Percentiles rank a stretch among this genome's conserved stretches.
Evolutionary conservation across 2,329 filamentous ascomycete genomes (phyloP).

Genomic region (Sclerotiophoma versabilis): DNA sequence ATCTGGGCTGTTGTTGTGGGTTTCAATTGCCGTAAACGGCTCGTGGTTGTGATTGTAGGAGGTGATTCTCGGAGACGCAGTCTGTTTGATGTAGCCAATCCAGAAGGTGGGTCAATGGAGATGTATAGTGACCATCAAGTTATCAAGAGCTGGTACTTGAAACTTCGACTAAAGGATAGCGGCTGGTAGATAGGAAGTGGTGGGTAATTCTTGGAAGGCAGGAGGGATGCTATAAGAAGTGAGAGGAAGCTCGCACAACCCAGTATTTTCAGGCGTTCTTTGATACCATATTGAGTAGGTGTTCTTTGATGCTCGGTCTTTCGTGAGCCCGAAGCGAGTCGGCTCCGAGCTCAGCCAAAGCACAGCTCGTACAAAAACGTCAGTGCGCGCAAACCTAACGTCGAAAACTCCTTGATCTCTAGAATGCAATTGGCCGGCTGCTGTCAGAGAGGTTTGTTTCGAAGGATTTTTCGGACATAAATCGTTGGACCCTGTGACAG

Average conservation of each 20-base stretch:
- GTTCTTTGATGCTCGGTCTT: conserved; percentile 14
- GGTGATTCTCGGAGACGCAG: not conserved
- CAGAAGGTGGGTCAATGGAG: not conserved
- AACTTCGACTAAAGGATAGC: too few species aligned
- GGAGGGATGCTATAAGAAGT: not conserved
- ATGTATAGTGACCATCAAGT: not conserved
- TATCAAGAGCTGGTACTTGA: too few species aligned
- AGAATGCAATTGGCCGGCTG: not conserved
- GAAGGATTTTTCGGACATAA: conserved; percentile 9
- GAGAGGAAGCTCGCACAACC: not conserved
- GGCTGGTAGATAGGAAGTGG: not conserved
- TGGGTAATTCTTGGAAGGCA: not conserved
- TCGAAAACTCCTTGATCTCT: not conserved
- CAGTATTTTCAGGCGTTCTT: not conserved
- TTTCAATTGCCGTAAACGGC: not conserved
- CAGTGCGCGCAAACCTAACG: not conserved
- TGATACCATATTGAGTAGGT: conserved; percentile 2
- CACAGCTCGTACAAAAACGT: conserved; percentile 11
- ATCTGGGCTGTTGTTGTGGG: not conserved
- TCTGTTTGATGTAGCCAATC: not conserved
- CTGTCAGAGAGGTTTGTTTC: not conserved
- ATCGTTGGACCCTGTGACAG: not conserved
- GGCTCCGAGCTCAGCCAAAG: conserved; percentile 4
- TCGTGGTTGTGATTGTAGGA: not conserved
- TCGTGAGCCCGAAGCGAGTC: conserved; percentile 8